phyloP scores from a whole-genome alignment of 345 rosid genomes.

The Eucalyptus curtisii region DNA sequence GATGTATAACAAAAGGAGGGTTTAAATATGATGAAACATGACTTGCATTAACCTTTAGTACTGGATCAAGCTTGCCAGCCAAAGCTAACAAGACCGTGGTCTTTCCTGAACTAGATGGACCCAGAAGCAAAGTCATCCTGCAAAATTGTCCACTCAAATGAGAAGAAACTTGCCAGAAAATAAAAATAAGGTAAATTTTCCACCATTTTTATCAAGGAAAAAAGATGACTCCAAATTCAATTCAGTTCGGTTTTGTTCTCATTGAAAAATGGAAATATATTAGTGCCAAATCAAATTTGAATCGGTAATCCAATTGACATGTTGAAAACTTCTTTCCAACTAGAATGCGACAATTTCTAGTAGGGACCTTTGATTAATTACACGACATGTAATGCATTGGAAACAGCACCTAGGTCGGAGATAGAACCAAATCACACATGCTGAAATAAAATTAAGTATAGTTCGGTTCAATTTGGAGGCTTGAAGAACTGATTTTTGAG shows the following conservation, averaged over 20 bases:
- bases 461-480: not conserved
- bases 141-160: not conserved
- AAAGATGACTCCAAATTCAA: not conserved
- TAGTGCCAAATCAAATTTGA: not conserved
- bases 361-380: not conserved
- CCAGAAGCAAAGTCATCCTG: constrained; percentile 41
- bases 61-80: constrained; percentile 9
- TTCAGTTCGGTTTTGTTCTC: not conserved
- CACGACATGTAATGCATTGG: not conserved
- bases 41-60: not conserved
- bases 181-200: not conserved
- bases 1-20: not conserved
- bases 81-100: constrained; percentile 54
- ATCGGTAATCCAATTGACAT: not conserved
- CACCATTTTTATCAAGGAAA: not conserved
- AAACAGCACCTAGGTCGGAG: not conserved
- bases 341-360: not conserved
- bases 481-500: not conserved
- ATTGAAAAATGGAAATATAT: not conserved
- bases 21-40: not conserved
- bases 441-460: not conserved
- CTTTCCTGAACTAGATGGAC: constrained; percentile 88
- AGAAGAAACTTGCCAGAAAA: not conserved
- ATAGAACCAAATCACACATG: not conserved
- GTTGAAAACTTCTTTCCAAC: not conserved